Conservation (phyloP, 2,329 filamentous ascomycete species). For the Scortechinia acanthostroma region DNA sequence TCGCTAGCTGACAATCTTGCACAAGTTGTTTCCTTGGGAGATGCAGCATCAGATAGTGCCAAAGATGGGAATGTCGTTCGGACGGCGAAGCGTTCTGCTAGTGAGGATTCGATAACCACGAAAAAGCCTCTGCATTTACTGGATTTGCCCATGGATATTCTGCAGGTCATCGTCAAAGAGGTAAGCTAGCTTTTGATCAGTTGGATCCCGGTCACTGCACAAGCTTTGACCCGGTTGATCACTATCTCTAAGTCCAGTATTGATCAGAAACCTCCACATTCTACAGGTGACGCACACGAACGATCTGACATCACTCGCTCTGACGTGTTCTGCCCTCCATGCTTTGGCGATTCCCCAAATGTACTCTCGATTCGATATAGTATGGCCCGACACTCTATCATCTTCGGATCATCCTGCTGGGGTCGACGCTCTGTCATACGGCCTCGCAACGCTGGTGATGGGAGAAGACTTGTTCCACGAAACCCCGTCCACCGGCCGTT, state of each 20-base stretch:
- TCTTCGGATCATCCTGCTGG: slow-evolving; percentile 60
- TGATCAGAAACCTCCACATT: slow-evolving; percentile 34
- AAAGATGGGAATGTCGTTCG: too few relatives aligned
- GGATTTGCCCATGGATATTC: slow-evolving; percentile 71
- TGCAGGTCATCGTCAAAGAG: slow-evolving; percentile 75
- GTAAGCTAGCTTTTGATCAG: too few relatives aligned
- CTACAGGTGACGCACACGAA: slow-evolving; percentile 76
- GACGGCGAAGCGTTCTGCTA: too few relatives aligned
- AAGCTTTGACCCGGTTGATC: slow-evolving; percentile 4
- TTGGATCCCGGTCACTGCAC: too few relatives aligned
- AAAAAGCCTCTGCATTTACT: too few relatives aligned
- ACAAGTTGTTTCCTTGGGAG: too few relatives aligned
- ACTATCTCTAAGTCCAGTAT: slow-evolving; percentile 5
- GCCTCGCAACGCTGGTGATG: slow-evolving; percentile 58
- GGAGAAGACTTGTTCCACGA: neutral
- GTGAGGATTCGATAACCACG: too few relatives aligned
- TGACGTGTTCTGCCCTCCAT: slow-evolving; percentile 74
- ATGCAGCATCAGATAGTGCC: too few relatives aligned
- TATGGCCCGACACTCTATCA: slow-evolving; percentile 70
- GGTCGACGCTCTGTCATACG: slow-evolving; percentile 78
- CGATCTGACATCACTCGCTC: slow-evolving; percentile 70
- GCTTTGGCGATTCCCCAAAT: slow-evolving; percentile 70
- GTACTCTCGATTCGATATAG: slow-evolving; percentile 80
- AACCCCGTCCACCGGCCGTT: slow-evolving; percentile 23
- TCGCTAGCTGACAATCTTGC: too few relatives aligned